Percentiles rank a stretch among this genome's conserved stretches.
Conservation (phyloP, 208 protist species). For the Trypanosoma boissoni region DNA sequence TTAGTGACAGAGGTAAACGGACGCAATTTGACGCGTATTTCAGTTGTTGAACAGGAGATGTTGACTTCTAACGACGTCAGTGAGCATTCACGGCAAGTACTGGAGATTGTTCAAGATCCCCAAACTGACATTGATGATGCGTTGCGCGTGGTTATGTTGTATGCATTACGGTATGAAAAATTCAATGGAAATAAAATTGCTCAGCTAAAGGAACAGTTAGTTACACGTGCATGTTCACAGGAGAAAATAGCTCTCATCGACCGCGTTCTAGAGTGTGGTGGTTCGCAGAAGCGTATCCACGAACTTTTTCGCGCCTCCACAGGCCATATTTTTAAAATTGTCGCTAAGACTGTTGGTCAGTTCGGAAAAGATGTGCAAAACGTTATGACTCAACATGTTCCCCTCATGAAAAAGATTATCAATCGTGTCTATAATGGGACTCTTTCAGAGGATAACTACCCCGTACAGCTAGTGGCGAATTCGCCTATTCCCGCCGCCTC, state of each 20-base stretch:
- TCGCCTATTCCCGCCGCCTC: slow-evolving; percentile 50
- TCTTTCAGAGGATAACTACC: slow-evolving; percentile 65
- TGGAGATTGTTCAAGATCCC: slow-evolving; percentile 80
- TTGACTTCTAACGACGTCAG: slow-evolving; percentile 63
- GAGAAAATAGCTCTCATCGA: slow-evolving; percentile 74
- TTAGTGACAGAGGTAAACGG: slow-evolving; percentile 79
- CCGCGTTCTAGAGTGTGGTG: slow-evolving; percentile 60
- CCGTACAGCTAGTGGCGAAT: slow-evolving; percentile 53
- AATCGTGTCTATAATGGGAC: slow-evolving; percentile 84
- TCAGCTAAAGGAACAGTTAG: slow-evolving; percentile 62
- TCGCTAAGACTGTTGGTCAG: slow-evolving; percentile 72
- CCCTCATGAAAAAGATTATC: slow-evolving; percentile 88
- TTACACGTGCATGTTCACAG: slow-evolving; percentile 48
- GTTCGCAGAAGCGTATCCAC: slow-evolving; percentile 61
- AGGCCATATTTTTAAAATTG: slow-evolving; percentile 71
- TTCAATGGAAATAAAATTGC: slow-evolving; percentile 55
- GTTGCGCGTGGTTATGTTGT: slow-evolving; percentile 76
- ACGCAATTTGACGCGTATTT: slow-evolving; percentile 77
- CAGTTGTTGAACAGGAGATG: slow-evolving; percentile 86
- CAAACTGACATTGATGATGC: slow-evolving; percentile 83
- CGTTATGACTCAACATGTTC: slow-evolving; percentile 96
- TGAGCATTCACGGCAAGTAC: slow-evolving; percentile 71
- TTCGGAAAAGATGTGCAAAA: slow-evolving; percentile 93
- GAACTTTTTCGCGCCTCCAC: slow-evolving; percentile 72
- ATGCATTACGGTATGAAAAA: slow-evolving; percentile 79